These are phyloP conservation scores for Cyclotella cryptica DNA, from an alignment of 108 stramenopile species.

Conservation along the genomic window DNA sequence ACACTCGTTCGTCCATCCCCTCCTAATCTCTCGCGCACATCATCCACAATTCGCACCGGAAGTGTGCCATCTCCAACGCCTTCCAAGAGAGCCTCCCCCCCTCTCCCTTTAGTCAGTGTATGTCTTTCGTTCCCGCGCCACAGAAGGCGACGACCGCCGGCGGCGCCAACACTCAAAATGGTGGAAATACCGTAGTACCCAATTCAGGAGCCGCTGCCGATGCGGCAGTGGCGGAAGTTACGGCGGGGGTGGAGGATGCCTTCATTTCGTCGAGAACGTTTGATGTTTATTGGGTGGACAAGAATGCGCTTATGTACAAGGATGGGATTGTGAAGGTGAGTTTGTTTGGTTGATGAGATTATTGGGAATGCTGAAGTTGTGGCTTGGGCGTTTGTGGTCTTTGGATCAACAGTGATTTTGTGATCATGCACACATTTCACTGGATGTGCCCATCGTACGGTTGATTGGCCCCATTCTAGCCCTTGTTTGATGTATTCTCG, in stretches of 20 bases:
- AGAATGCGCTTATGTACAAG: conserved; percentile 83
- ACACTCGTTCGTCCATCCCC: no score
- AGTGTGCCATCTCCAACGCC: no score
- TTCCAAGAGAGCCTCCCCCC: conserved; percentile 1
- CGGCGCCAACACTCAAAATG: conserved; percentile 59
- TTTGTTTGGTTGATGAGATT: conserved; percentile 1
- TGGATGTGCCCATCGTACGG: no score
- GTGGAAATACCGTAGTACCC: conserved; percentile 43
- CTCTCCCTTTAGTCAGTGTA: conserved; percentile 55
- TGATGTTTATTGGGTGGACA: conserved; percentile 90
- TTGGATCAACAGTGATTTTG: background rate
- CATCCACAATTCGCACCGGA: no score
- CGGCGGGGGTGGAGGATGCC: conserved; percentile 63
- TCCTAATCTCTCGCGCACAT: no score
- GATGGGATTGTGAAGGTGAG: conserved; percentile 89
- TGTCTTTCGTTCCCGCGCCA: conserved; percentile 93
- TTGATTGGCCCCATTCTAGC: background rate
- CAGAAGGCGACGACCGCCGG: conserved; percentile 78
- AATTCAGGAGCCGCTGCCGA: conserved; percentile 47
- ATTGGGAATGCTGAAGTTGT: background rate
- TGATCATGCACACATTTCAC: no score
- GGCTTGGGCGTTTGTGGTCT: background rate
- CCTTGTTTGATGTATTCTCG: background rate
- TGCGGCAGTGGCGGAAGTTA: conserved; percentile 54
- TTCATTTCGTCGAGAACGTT: conserved; percentile 90